Evolutionary conservation across 75 land plant species (phyloP), one percentile per base, ranked within the genome.

Genomic region (Azolla pinnata): DNA sequence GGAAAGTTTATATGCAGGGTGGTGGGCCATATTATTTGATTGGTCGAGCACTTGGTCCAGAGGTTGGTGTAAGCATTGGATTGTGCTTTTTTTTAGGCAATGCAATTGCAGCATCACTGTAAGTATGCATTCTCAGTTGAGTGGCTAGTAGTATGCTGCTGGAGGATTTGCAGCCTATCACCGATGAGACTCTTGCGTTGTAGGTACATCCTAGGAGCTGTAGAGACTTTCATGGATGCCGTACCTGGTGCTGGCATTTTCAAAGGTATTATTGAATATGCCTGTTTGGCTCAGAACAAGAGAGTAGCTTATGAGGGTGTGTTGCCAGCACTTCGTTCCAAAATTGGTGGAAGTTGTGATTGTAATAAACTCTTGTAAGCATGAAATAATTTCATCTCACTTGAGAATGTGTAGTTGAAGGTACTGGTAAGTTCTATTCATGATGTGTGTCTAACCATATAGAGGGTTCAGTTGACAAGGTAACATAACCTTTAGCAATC

Each of bases 11-110:
- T 2, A 14, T 3, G 4, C 14, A 93, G 99, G 99, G 99, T 68
- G 99, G 99, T 19, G 99, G 99, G 4, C 99, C 99, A 31, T 93
- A 93, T 67, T 93, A 93, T 74, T 84, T 93, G 30, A 93, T 93
- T 72, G 99, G 99, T 67, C 82, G 99, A 72, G 96, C 99, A 50
- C 79, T 93, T 61, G 99, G 99, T 76, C 99, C 99, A 23, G 99
- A 93, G 66, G 99, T 93, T 76, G 99, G 99, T 53, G 96, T 93
- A 33, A 93, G 99, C 75, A 93, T 93, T 75, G 99, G 99, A 5
- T 54, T 93, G 21, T 93, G 99, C 56, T 93, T 93, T 71, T 93
- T 93, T 64, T 87, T 93, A 46, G 99, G 99, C 29, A 93, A 83
- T 81, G 99, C 99, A 19, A 87, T 93, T 63, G 99, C 99, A 75